Percentiles rank a stretch among this genome's conserved stretches.
Evolutionary conservation across 306 rosid genomes (phyloP).

Genomic region (Rosa chinensis): DNA sequence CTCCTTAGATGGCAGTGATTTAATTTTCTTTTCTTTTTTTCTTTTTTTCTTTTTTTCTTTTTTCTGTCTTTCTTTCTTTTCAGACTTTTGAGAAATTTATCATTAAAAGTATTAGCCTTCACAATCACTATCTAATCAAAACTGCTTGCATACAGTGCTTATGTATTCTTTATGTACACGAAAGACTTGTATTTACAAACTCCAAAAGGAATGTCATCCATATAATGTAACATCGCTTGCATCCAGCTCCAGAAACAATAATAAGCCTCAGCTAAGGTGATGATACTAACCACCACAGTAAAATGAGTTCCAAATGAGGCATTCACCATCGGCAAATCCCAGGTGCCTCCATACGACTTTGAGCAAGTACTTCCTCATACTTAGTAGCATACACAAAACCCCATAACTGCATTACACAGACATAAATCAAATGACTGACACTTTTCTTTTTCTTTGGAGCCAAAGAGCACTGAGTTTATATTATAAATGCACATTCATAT

Average conservation of each 20-base stretch:
- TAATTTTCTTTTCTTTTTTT: too few relatives aligned
- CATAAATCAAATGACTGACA: constrained; percentile 5
- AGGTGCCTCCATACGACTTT: constrained; percentile 66
- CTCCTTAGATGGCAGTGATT: too few relatives aligned
- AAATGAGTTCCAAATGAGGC: background rate
- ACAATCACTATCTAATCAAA: constrained; percentile 10
- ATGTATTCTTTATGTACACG: background rate
- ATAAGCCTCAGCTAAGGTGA: constrained; percentile 8
- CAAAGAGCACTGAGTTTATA: background rate
- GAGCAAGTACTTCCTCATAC: constrained; percentile 74
- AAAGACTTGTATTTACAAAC: background rate
- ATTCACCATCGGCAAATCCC: constrained; percentile 85
- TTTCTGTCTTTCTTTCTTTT: too few relatives aligned
- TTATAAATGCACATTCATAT: background rate
- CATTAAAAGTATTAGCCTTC: background rate
- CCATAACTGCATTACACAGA: constrained; percentile 70
- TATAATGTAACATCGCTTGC: background rate
- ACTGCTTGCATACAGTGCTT: background rate
- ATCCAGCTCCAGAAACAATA: constrained; percentile 13
- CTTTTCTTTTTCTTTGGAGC: background rate
- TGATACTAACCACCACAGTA: background rate
- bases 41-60: too few relatives aligned
- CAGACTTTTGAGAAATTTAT: too few relatives aligned
- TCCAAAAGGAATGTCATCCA: background rate
- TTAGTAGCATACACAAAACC: constrained; percentile 81